These are phyloP conservation scores for Fusarium heterosporum DNA, from an alignment of 2,329 filamentous ascomycete species.

Conservation along the genomic window DNA sequence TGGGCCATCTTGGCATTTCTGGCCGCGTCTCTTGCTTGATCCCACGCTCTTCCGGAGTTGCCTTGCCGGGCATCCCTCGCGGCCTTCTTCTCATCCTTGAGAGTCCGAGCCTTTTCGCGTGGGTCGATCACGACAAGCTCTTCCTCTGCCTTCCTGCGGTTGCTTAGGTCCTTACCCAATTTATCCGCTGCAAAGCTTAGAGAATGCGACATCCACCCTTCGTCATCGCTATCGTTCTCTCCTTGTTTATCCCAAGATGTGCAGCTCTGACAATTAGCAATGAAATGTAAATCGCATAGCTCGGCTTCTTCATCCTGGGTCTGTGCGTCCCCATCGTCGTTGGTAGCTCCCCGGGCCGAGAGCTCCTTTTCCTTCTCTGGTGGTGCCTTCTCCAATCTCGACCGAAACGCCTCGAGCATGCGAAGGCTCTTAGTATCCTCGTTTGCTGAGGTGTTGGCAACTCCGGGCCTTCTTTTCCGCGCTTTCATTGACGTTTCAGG, in stretches of 20 bases:
- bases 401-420: slow-evolving; percentile 82
- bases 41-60: slow-evolving; percentile 68
- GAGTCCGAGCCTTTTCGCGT: slow-evolving; percentile 79
- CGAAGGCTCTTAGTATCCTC: slow-evolving; percentile 75
- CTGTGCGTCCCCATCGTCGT: slow-evolving; percentile 41
- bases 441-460: slow-evolving; percentile 60
- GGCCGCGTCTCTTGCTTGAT: slow-evolving; percentile 60
- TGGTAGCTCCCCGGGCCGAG: slow-evolving; percentile 38
- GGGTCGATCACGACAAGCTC: slow-evolving; percentile 95
- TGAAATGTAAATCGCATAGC: slow-evolving; percentile 94
- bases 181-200: slow-evolving; percentile 90
- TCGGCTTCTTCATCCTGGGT: slow-evolving; percentile 73
- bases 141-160: slow-evolving; percentile 91
- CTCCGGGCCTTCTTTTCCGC: slow-evolving; percentile 74
- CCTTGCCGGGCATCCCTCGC: slow-evolving; percentile 66
- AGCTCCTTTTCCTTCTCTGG: slow-evolving; percentile 53
- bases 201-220: slow-evolving; percentile 87
- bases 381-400: slow-evolving; percentile 72
- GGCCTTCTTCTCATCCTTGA: slow-evolving; percentile 73
- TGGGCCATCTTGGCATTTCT: slow-evolving; percentile 68
- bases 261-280: slow-evolving; percentile 94
- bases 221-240: slow-evolving; percentile 69
- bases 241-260: slow-evolving; percentile 80
- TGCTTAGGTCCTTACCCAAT: slow-evolving; percentile 89
- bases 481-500: slow-evolving; percentile 77